Evolutionary conservation across 495 filamentous ascomycete species (phyloP).

Genomic region (Aspergillus conjunctus): DNA sequence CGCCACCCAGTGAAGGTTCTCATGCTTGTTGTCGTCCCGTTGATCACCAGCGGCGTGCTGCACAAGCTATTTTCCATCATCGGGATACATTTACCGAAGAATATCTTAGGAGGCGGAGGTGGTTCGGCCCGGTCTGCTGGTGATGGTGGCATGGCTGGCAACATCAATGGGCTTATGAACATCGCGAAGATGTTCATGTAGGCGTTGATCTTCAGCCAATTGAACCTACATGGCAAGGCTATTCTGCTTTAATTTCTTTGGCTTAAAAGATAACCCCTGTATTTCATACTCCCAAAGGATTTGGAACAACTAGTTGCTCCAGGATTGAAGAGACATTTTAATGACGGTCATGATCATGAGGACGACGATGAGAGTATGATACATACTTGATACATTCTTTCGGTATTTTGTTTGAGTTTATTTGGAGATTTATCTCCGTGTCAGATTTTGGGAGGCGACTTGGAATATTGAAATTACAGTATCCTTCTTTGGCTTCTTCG

Average conservation of each 20-base stretch:
- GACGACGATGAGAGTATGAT: constrained; percentile 19
- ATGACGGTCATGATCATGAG: constrained; percentile 24
- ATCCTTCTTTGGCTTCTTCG: no score
- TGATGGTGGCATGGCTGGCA: constrained; percentile 43
- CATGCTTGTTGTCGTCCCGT: constrained; percentile 79
- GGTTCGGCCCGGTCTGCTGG: constrained; percentile 31
- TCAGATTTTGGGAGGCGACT: constrained; percentile 24
- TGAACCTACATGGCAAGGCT: not conserved
- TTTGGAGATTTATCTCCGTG: not conserved
- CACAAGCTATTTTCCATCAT: constrained; percentile 70
- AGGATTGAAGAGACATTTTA: constrained; percentile 3
- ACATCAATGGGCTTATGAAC: constrained; percentile 54
- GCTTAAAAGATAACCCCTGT: no score
- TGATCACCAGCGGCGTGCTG: constrained; percentile 79
- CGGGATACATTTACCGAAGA: constrained; percentile 69
- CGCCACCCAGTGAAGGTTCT: constrained; percentile 81
- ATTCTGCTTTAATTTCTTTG: not conserved
- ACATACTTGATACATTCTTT: constrained; percentile 11
- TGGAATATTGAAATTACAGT: constrained; percentile 3
- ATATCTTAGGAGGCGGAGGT: constrained; percentile 47
- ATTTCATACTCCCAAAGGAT: no score
- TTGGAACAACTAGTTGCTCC: not conserved
- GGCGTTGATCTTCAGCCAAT: not conserved
- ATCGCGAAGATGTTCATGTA: constrained; percentile 68
- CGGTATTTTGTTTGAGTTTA: not conserved